Evolutionary conservation across 106 monocot species (phyloP), one percentile per base, ranked within the genome.

Genomic region (Dendrobium nobile): DNA sequence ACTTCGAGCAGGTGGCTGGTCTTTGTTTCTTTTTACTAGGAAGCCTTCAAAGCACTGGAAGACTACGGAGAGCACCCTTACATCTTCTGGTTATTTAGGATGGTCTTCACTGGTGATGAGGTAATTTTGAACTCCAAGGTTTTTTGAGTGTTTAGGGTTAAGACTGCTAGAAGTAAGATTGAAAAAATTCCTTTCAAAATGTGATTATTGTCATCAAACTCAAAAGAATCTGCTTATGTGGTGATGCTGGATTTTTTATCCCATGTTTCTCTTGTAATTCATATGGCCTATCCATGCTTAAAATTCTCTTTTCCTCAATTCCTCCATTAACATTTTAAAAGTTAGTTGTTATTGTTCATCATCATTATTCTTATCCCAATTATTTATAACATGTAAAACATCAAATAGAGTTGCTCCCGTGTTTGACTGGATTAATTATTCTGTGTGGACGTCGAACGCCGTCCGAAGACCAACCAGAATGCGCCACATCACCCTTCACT

Each of bases 21-120:
- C 73, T 47, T 73, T 88, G 22, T 28, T 79, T 83, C 77, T 81
- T 41, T 88, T 88, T 59, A 64, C 88, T 77, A 85, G 85, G 59
- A 77, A 73, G 51, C 73, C 48, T 58, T 31, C 45, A 26, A 78
- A 77, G 15, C 19, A 80, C 17, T 55, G 33, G 45, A 80, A 85
- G 54, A 27, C 42, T 7, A 85, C 64, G 15, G 41, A 74, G 72
- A 28, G 61, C 9, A 82, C 41, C 22, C 85, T 88, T 73, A 61
- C 11, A 11, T 85, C 77, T 73, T 77, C 48, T 7, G 85, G 88
- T 77, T 85, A 73, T 31, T 3, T 22, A 73, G 82, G 76, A 56
- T 78, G 77, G 79, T 61, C 85, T 80, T 80, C 82, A 77, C 78
- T 88, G 80, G 77, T 88, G 19, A 82, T 82, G 85, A 85, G 88